Evolutionary conservation across 495 filamentous ascomycete genomes (phyloP), one percentile per base, ranked within the genome.

Genomic region (Tuber microsphaerosporum): DNA sequence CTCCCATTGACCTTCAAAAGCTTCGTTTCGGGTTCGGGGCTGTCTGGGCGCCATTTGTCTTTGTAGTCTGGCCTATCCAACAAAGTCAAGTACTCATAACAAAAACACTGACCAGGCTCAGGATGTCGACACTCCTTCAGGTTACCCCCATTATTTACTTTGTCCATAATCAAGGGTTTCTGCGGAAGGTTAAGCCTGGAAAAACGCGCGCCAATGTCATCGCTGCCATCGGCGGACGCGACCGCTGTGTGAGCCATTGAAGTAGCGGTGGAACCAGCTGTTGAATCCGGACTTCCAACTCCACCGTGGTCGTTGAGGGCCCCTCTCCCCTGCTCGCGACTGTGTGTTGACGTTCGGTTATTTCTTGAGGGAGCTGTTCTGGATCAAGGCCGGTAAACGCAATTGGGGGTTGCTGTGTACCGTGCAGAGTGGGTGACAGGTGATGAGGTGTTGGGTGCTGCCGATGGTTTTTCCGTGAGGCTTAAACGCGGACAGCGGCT

Each of bases 131-230:
- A 81, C 34, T 72, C 70, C 45, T 43, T 73, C 56, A 31, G 2
- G 56, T 65, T n/a, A 9, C 56, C 26, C 46, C 41, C 46, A 51
- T 6, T 51, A 69, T 48, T 43, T 71, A 72, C 73, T 73, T 73
- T 82, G 4, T 76, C 81, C 81, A 83, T 83, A 44, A 83, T 80
- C 17, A 76, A 75, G 2, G 81, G 81, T 41, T 73, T 76, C 76
- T 56, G 71, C 6, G 81, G 81, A 69, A 83, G 69, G 48, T 82
- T 80, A 14, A 82, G 81, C 73, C 75, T 78, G 42, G 39, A 69
- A 22, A 83, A 71, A 76, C 81, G 81, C 75, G 77, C 81, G 69
- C 81, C 81, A 51, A 82, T 82, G 73, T 82, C 81, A 51, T 83
- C 81, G 68, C 76, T 77, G 75, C 76, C 76, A 75, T 76, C 75